Conservation (phyloP, 2,329 filamentous ascomycete species). For the Penicillium brevicompactum region DNA sequence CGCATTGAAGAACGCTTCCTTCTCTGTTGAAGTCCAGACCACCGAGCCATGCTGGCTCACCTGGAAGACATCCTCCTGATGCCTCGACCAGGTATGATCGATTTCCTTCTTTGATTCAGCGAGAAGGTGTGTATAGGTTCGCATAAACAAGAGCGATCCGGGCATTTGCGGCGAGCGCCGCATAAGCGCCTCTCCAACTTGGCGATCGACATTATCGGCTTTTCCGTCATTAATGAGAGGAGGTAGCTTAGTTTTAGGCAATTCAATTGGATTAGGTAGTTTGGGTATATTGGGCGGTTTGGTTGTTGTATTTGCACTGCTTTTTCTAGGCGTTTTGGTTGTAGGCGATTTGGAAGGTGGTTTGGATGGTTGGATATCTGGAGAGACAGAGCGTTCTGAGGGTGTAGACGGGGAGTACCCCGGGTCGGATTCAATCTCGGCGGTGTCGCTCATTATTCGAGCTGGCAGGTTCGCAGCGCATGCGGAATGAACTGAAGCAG, state of each 20-base stretch:
- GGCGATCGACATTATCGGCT: neutral
- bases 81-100: slow-evolving; percentile 5
- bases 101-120: slow-evolving; percentile 58
- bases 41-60: slow-evolving; percentile 68
- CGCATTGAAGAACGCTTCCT: slow-evolving; percentile 67
- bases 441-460: slow-evolving; percentile 41
- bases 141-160: slow-evolving; percentile 44
- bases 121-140: slow-evolving; percentile 53
- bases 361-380: neutral
- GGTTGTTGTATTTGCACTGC: too few species aligned
- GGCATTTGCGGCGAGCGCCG: slow-evolving; percentile 27
- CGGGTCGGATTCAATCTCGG: slow-evolving; percentile 26
- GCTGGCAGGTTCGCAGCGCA: slow-evolving; percentile 38
- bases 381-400: slow-evolving; percentile 10
- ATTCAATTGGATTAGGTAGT: too few species aligned
- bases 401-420: slow-evolving; percentile 10
- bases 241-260: neutral
- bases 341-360: neutral
- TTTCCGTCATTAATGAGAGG: neutral
- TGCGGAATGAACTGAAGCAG: slow-evolving; percentile 16
- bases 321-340: too few species aligned
- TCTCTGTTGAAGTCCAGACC: slow-evolving; percentile 71
- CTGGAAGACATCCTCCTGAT: slow-evolving; percentile 28
- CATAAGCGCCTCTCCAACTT: slow-evolving; percentile 6
- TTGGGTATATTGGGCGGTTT: too few species aligned